phyloP scores from a whole-genome alignment of 1,284 basidiomycete species.

The Rhodotorula sp. region DNA sequence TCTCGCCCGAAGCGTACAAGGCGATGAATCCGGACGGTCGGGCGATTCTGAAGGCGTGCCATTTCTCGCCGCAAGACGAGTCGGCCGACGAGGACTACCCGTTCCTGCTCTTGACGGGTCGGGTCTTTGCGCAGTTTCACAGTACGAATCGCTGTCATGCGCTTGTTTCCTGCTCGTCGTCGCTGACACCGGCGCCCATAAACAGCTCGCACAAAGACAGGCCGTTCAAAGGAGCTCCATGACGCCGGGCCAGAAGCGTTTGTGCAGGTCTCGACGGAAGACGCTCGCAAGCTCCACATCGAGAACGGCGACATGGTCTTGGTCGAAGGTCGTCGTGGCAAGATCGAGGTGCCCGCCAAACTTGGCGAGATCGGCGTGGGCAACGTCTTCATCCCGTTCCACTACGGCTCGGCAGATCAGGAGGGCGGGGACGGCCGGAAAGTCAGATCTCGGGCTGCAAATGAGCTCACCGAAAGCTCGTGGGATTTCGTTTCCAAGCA shows the following conservation, averaged over 20 bases:
- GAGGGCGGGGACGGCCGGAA: conserved; percentile 1
- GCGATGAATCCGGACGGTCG: conserved; percentile 13
- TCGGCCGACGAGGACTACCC: conserved; percentile 11
- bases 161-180: not conserved
- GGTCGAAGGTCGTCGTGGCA: conserved; percentile 9
- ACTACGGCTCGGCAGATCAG: conserved; percentile 17
- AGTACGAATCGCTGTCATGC: not conserved
- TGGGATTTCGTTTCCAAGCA: conserved; percentile 21
- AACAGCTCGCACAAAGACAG: conserved; percentile 5
- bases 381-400: conserved; percentile 20
- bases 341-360: conserved; percentile 13
- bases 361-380: conserved; percentile 16
- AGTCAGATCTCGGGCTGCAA: conserved; percentile 3
- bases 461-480: conserved; percentile 9
- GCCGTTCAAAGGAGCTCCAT: conserved; percentile 8
- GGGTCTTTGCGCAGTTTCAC: conserved; percentile 3
- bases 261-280: conserved; percentile 11
- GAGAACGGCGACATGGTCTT: conserved; percentile 13
- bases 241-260: conserved; percentile 12
- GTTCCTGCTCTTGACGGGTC: conserved; percentile 6
- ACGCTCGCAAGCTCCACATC: conserved; percentile 4
- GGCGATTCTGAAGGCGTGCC: conserved; percentile 14
- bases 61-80: conserved; percentile 10
- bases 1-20: conserved; percentile 12
- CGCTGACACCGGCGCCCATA: not conserved